These are phyloP conservation scores for Aspergillus brasiliensis DNA, from an alignment of 2,329 filamentous ascomycete species.

Conservation along the genomic window DNA sequence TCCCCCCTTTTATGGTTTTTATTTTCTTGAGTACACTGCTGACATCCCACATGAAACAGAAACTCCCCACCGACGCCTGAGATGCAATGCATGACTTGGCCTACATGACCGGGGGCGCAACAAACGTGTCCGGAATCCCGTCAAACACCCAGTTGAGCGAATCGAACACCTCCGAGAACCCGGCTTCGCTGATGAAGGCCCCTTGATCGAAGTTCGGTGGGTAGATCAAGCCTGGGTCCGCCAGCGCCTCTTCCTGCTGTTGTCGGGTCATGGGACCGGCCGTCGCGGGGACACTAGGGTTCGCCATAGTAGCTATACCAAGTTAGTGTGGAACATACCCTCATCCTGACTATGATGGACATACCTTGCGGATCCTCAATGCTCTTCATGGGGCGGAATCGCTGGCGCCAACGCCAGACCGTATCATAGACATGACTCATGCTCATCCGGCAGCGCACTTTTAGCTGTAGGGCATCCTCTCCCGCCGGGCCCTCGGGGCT, in stretches of 20 bases:
- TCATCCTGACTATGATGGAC: conserved; percentile 25
- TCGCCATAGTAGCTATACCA: conserved; percentile 27
- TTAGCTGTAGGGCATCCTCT: conserved; percentile 56
- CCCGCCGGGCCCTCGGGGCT: conserved; percentile 31
- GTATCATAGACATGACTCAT: conserved; percentile 68
- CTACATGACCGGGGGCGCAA: conserved; percentile 39
- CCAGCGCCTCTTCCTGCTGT: conserved; percentile 33
- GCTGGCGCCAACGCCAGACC: conserved; percentile 66
- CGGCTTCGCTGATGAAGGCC: conserved; percentile 44
- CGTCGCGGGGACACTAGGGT: conserved; percentile 40
- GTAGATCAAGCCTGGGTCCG: conserved; percentile 35
- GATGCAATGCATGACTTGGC: background rate
- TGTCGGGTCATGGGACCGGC: conserved; percentile 30
- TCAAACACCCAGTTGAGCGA: conserved; percentile 92
- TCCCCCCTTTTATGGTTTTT: no score
- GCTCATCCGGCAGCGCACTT: conserved; percentile 65
- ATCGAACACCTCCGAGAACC: conserved; percentile 77
- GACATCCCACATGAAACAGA: background rate
- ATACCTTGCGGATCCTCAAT: conserved; percentile 65
- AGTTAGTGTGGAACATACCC: conserved; percentile 24
- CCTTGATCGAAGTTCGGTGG: conserved; percentile 39
- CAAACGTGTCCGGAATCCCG: conserved; percentile 68
- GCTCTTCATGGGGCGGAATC: conserved; percentile 66
- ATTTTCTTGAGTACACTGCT: background rate
- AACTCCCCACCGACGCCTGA: background rate